Base-by-base conservation (phyloP, 495 filamentous ascomycete species). In the Podospora australis region DNA sequence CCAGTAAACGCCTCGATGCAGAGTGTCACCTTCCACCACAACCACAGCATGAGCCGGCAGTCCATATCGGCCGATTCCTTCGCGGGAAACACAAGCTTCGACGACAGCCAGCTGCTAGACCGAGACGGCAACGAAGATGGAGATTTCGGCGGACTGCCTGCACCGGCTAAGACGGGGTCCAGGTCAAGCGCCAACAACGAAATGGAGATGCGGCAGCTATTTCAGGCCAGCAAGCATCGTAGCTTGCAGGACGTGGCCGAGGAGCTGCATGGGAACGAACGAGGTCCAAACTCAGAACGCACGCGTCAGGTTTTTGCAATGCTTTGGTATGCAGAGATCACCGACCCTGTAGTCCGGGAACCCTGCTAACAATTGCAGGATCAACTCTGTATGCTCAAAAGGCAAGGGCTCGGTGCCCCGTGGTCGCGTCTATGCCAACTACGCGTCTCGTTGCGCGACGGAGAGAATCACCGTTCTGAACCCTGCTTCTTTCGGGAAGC, bases 301-400 rank as follows among this genome's bases (percentile, higher is more conserved):
- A 87, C 90, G 34, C 90, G 95, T 50, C 92, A 98, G 71, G 82
- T 98, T 20, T 96, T 96, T 64, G 92, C 92, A 11, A 95, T 98
- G 87, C 81, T 95, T 48, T 98, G 92, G 92, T 96, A 80, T 53
- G 76, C 63, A 48, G 9, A 10, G 21, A 9, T 1, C n/a, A 17
- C 13, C 2, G 17, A 21, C 6, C n/a, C 1, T 16, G 4, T 20
- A 20, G 9, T 4, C 24, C 21, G 6, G 10, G 22, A 46, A 34
- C 51, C 62, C 46, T 46, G 13, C 14, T 34, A 20, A 57, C 42
- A 10, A n/a, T 29, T 29, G 11, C 61, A 96, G 91, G 91, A 74
- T 97, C 57, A 85, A 82, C 61, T 74, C 81, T 46, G 84, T 86
- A 9, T 96, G 92, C 63, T 78, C 80, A 42, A 85, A 80, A 49